phyloP scores from a whole-genome alignment of 192 early-diverging fungal species.

The Geosiphon pyriformis region DNA sequence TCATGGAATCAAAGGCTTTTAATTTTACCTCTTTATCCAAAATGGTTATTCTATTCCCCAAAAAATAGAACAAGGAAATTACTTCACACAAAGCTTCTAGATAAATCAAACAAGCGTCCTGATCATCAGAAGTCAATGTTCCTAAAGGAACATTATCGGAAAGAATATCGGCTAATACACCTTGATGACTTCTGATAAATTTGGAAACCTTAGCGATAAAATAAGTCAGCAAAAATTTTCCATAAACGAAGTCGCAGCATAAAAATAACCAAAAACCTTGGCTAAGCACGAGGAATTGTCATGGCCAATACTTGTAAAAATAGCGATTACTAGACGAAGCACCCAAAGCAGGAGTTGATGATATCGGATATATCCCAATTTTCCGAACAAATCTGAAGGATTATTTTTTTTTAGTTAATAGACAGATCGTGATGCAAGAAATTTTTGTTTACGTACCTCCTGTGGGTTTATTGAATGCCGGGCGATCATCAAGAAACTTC shows the following conservation, averaged over 20 bases:
- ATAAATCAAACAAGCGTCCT: not conserved
- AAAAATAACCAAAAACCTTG: not conserved
- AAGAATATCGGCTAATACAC: conserved; percentile 17
- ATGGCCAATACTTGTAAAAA: conserved; percentile 14
- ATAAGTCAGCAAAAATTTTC: too few relatives aligned
- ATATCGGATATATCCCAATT: not conserved
- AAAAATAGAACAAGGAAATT: conserved; percentile 11
- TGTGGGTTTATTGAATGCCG: conserved; percentile 23
- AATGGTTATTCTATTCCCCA: conserved; percentile 7
- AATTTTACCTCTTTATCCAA: conserved; percentile 11
- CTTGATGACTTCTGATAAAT: conserved; percentile 19
- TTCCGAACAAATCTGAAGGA: conserved; percentile 8
- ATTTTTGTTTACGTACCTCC: not conserved
- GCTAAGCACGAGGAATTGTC: not conserved
- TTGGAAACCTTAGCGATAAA: conserved; percentile 8
- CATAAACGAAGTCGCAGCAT: too few relatives aligned
- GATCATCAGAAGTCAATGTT: not conserved
- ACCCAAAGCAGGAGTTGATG: conserved; percentile 17
- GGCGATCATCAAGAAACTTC: conserved; percentile 63
- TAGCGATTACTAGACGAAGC: conserved; percentile 10
- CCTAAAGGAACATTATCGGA: not conserved
- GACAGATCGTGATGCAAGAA: not conserved
- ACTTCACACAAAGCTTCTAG: conserved; percentile 18
- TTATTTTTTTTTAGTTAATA: not conserved
- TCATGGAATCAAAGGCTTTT: too few relatives aligned